Conservation (phyloP, 1,284 basidiomycete species). For the Puccinia horiana region DNA sequence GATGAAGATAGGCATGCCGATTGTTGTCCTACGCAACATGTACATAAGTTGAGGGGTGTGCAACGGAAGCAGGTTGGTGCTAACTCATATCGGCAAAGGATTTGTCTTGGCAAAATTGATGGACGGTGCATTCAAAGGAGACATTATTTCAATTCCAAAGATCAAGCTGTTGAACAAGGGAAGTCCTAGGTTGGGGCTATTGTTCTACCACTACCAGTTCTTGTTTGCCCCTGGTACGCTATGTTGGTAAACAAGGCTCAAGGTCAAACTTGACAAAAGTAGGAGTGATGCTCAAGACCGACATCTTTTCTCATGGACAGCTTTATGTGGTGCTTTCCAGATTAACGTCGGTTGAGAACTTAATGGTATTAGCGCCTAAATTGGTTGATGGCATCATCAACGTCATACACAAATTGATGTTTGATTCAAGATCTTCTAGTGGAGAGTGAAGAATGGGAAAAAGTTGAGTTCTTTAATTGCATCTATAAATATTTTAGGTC, state of each 20-base stretch:
- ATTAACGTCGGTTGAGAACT: too few species aligned
- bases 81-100: neutral
- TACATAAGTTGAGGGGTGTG: neutral
- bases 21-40: conserved; percentile 2
- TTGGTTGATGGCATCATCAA: too few species aligned
- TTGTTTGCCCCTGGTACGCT: neutral
- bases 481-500: too few species aligned
- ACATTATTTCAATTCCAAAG: neutral
- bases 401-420: too few species aligned
- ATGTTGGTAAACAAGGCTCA: conserved; percentile 24
- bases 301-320: conserved; percentile 22
- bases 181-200: neutral
- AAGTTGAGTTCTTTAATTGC: too few species aligned
- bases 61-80: neutral
- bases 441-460: too few species aligned
- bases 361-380: too few species aligned
- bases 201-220: neutral
- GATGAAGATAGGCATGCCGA: neutral
- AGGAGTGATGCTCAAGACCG: neutral
- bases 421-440: too few species aligned
- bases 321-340: conserved; percentile 9
- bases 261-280: conserved; percentile 1
- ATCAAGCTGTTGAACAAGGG: neutral
- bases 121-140: neutral
- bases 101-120: neutral